These are phyloP conservation scores for Nannizziopsis arthrosporioides DNA, from an alignment of 2,329 filamentous ascomycete genomes.

Conservation along the genomic window DNA sequence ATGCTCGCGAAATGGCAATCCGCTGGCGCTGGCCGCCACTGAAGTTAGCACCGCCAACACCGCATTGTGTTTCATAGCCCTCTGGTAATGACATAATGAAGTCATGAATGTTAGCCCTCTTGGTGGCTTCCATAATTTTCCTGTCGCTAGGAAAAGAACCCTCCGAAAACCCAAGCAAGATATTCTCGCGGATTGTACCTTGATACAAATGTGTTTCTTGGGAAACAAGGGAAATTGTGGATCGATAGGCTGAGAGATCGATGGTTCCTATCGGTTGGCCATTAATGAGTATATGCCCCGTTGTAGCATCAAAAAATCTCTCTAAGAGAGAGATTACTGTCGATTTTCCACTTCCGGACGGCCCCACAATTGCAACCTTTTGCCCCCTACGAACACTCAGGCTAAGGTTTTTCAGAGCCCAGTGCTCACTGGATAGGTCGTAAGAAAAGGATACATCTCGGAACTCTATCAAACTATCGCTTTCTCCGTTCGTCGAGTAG, in stretches of 20 bases:
- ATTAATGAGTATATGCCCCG: constrained; percentile 39
- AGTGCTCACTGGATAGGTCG: too few species aligned
- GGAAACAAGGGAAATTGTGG: too few species aligned
- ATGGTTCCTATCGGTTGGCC: constrained; percentile 45
- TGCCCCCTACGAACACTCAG: too few species aligned
- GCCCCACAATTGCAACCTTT: constrained; percentile 42
- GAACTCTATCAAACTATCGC: too few species aligned
- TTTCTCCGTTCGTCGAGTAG: too few species aligned
- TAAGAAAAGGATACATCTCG: too few species aligned
- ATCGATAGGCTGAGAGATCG: too few species aligned
- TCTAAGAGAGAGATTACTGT: constrained; percentile 44
- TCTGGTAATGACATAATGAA: constrained; percentile 49
- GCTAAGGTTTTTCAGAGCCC: too few species aligned
- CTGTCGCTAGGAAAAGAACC: constrained; percentile 47
- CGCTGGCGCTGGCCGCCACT: constrained; percentile 43
- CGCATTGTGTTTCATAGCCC: constrained; percentile 39
- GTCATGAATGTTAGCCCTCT: constrained; percentile 51
- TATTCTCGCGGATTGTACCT: constrained; percentile 51
- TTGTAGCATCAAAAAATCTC: constrained; percentile 42
- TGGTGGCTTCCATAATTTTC: constrained; percentile 49
- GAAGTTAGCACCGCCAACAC: constrained; percentile 39
- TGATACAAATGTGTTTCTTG: constrained; percentile 55
- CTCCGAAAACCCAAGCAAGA: too few species aligned
- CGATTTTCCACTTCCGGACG: constrained; percentile 46
- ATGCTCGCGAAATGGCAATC: constrained; percentile 31